phyloP scores from a whole-genome alignment of 331 rosid species.

The Pyracantha coccinea region DNA sequence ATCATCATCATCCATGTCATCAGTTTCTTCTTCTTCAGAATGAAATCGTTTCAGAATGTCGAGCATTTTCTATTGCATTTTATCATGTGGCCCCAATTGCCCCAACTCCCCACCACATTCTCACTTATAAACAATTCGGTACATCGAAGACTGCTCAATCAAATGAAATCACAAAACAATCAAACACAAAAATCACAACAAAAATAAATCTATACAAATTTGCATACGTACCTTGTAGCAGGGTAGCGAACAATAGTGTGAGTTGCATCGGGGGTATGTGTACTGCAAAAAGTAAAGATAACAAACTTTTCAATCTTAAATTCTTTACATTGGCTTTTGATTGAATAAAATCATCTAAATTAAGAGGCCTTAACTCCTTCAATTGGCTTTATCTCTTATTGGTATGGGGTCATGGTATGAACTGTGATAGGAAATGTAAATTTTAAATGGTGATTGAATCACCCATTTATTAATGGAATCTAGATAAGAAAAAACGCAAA shows the following conservation, averaged over 20 bases:
- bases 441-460: no score
- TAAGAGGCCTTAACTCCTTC: no score
- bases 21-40: background rate
- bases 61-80: background rate
- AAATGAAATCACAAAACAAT: background rate
- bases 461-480: no score
- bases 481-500: no score
- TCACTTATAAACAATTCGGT: conserved; percentile 93
- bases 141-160: conserved; percentile 41
- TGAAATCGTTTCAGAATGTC: background rate
- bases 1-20: conserved; percentile 43
- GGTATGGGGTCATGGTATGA: no score
- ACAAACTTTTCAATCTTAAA: no score
- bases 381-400: no score
- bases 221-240: conserved; percentile 65
- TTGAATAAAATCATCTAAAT: no score
- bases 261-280: conserved; percentile 95
- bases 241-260: conserved; percentile 76
- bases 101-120: conserved; percentile 72
- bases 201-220: background rate
- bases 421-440: no score
- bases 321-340: no score
- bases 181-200: no score
- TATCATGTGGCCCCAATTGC: background rate
- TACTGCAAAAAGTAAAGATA: conserved; percentile 51